These are phyloP conservation scores for Cercospora zeae-maydis DNA, from an alignment of 2,329 filamentous ascomycete species.

Conservation along the genomic window DNA sequence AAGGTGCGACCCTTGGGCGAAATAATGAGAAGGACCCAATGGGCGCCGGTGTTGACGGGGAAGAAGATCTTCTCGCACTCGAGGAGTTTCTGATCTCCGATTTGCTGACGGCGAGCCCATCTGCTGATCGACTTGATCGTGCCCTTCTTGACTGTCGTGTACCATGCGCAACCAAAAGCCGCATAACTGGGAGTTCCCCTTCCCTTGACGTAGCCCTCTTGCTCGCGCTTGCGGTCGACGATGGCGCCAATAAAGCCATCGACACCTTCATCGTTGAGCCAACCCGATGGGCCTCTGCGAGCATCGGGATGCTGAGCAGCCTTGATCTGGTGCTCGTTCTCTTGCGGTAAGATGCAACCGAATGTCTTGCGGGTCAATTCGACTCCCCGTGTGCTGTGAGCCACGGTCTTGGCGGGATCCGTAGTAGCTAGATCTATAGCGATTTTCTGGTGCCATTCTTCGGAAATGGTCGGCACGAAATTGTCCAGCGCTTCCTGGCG, in stretches of 20 bases:
- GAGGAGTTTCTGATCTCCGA: slow-evolving; percentile 60
- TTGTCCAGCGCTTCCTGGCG: slow-evolving; percentile 3
- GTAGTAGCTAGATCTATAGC: slow-evolving; percentile 32
- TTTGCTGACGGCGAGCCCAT: slow-evolving; percentile 56
- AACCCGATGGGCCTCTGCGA: slow-evolving; percentile 43
- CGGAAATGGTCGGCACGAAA: slow-evolving; percentile 32
- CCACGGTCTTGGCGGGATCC: slow-evolving; percentile 23
- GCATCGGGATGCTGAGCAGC: not conserved
- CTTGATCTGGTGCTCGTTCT: slow-evolving; percentile 9
- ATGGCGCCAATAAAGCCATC: slow-evolving; percentile 63
- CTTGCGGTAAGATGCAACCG: slow-evolving; percentile 53
- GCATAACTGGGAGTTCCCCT: slow-evolving; percentile 48
- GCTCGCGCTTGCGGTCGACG: slow-evolving; percentile 53
- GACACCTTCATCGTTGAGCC: slow-evolving; percentile 76
- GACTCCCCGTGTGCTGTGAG: slow-evolving; percentile 37
- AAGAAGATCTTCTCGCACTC: slow-evolving; percentile 65
- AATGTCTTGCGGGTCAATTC: slow-evolving; percentile 59
- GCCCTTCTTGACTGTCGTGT: slow-evolving; percentile 50
- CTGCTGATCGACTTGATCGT: slow-evolving; percentile 50
- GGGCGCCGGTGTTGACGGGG: slow-evolving; percentile 57
- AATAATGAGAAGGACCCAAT: slow-evolving; percentile 72
- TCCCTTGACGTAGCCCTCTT: slow-evolving; percentile 51
- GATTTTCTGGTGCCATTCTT: slow-evolving; percentile 42
- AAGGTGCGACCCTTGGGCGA: slow-evolving; percentile 59
- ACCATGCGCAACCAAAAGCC: slow-evolving; percentile 65